Evolutionary conservation across 2,329 filamentous ascomycete species (phyloP), one percentile per base, ranked within the genome.

Genomic region (Colletotrichum scovillei): DNA sequence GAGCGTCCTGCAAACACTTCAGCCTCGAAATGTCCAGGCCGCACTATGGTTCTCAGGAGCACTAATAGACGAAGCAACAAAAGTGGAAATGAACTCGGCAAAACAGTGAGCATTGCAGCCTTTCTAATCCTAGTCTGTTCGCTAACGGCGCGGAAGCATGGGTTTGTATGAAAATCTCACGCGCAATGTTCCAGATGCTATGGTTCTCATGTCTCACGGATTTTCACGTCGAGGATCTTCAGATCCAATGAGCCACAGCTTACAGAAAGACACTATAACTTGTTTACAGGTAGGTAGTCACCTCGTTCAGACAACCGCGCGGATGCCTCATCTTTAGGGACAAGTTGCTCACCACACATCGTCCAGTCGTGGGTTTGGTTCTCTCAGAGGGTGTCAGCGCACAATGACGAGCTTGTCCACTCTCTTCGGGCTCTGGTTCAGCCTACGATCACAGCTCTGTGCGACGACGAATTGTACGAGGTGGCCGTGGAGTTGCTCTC

Each of bases 341-440:
- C 16, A 32, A 24, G 24, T 46, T 24, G 26, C 46, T 68, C n/a
- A 68, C 38, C 35, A 3, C 77, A 38, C 65, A 76, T 52, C 49
- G 72, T 46, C 14, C 67, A 93, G 92, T 88, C 92, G 5, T 96
- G 93, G 93, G 88, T 95, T 38, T 87, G 90, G 76, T 95, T 95
- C 78, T 92, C 91, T 5, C 92, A 95, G 77, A 88, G 90, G 42
- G 86, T 89, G 32, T 90, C 91, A 63, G 84, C 88, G 3, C 87
- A 88, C 58, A 88, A 89, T 42, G 87, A 87, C 19, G 85, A 88
- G 19, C 85, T 93, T 38, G 83, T 93, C 2, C 84, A 87, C 22
- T 86, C 89, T 22, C 85, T 95, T 16, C 89, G 89, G 38, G 85
- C 87, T 2, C 83, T 95, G 4, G 87, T 92, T 2, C 86, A 88